Evolutionary conservation across 2,329 filamentous ascomycete genomes (phyloP).

Genomic region (Drechslerella coelobrocha): DNA sequence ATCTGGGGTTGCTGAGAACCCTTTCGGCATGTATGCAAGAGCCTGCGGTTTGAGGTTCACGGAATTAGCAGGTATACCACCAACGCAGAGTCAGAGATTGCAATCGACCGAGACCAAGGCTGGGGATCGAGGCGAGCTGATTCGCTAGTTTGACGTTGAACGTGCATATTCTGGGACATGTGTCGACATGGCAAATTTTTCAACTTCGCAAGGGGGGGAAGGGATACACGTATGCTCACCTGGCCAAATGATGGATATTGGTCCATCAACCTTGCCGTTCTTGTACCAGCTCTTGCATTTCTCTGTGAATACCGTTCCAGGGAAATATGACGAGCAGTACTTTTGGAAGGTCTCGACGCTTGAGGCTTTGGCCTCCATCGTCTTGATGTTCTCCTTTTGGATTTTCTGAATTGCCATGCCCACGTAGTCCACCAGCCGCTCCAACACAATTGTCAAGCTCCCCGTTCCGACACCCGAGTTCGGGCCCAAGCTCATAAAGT

Average conservation of each 20-base stretch:
- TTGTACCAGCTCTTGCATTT: constrained; percentile 66
- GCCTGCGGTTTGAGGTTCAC: constrained; percentile 13
- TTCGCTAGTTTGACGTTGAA: background rate
- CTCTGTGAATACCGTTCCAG: constrained; percentile 62
- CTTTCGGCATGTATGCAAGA: constrained; percentile 37
- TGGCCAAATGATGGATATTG: constrained; percentile 61
- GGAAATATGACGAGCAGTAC: constrained; percentile 63
- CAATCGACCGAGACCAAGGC: background rate
- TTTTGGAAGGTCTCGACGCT: constrained; percentile 62
- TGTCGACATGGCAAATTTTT: background rate
- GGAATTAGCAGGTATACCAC: background rate
- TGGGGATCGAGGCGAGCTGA: background rate
- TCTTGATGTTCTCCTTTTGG: constrained; percentile 59
- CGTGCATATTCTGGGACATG: background rate
- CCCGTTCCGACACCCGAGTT: constrained; percentile 63
- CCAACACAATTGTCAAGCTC: constrained; percentile 62
- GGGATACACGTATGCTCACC: constrained; percentile 56
- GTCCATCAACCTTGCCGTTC: constrained; percentile 59
- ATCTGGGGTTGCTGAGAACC: constrained; percentile 42
- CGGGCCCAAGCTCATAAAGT: constrained; percentile 65
- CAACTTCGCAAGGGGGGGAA: background rate
- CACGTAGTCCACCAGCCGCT: constrained; percentile 63
- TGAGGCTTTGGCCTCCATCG: constrained; percentile 60
- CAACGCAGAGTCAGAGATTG: background rate
- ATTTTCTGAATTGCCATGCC: constrained; percentile 62